Evolutionary conservation across 1,284 basidiomycete species (phyloP), one percentile per base, ranked within the genome.

Genomic region (Flammula alnicola): DNA sequence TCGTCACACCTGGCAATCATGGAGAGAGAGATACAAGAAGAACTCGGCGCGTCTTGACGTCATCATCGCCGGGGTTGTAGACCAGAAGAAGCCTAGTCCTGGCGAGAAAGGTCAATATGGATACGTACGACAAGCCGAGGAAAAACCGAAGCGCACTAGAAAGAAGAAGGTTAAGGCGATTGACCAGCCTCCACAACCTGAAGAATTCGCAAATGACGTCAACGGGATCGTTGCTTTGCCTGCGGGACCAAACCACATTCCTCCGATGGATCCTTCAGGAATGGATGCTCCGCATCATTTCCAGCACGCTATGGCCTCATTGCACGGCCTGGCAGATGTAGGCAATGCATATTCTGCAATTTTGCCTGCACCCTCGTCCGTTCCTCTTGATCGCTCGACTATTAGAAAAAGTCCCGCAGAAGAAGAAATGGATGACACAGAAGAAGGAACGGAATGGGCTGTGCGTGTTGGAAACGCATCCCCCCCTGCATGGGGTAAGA

Each of bases 1-100:
- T 19, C 80, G 88, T n/a, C 88, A 91, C 62, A 89, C 88, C 7
- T 91, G 88, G 88, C 88, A 91, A 55, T 91, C 89, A 11, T 91
- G 88, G 88, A 80, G 89, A 29, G 88, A 91, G 62, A 77, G 89
- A 22, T 91, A 91, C 70, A 91, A 91, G 72, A 91, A 91, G 67
- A 86, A 91, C 56, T 71, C 83, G 0, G 62, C 70, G 1, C 79
- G 86, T 6, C 76, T 91, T 36, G 87, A 91, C 62, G 62, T 61
- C 14, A 69, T 79, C 47, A 89, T 91, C 42, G 67, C 79, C 2
- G 69, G 71, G 11, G 81, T 89, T 9, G 88, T 90, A 4, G 80
- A 80, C 27, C 76, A 84, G 61, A 84, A 80, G 63, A 86, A 83
- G 56, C 82, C 83, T 1, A 66, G 69, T 2, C 77, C 75, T 11